These are phyloP conservation scores for Arctium lappa DNA, from an alignment of 129 eudicot species.

Conservation along the genomic window DNA sequence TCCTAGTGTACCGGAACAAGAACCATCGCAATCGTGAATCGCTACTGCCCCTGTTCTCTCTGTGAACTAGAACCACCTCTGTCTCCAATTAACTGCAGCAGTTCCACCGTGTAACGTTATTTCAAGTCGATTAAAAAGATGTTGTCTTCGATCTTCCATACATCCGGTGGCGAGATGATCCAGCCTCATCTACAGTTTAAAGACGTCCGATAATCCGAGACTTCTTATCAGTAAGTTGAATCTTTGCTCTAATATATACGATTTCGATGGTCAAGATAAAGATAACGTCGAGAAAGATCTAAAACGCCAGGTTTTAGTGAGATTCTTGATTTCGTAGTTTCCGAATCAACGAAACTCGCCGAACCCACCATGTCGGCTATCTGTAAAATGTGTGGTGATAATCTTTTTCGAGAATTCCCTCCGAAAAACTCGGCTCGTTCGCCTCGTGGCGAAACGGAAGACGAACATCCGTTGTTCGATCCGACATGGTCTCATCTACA, in stretches of 20 bases:
- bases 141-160: conserved; percentile 69
- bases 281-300: conserved; percentile 52
- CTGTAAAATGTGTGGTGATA: conserved; percentile 62
- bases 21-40: too few species aligned
- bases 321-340: conserved; percentile 55
- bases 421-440: conserved; percentile 37
- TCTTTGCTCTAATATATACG: conserved; percentile 48
- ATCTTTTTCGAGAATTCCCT: conserved; percentile 66
- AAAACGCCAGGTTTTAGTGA: conserved; percentile 58
- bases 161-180: conserved; percentile 50
- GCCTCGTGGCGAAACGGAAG: conserved; percentile 54
- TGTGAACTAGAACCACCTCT: too few species aligned
- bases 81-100: not conserved
- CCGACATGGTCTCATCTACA: conserved; percentile 78
- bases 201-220: conserved; percentile 56
- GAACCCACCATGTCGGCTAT: conserved; percentile 54
- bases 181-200: conserved; percentile 65
- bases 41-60: too few species aligned
- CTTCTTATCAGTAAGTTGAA: conserved; percentile 64
- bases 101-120: conserved; percentile 58
- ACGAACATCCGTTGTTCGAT: conserved; percentile 59
- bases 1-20: too few species aligned
- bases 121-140: conserved; percentile 58
- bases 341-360: conserved; percentile 48
- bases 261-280: conserved; percentile 53